Evolutionary conservation across 352 stramenopile species (phyloP).

Genomic region (Pythium utonaiense): DNA sequence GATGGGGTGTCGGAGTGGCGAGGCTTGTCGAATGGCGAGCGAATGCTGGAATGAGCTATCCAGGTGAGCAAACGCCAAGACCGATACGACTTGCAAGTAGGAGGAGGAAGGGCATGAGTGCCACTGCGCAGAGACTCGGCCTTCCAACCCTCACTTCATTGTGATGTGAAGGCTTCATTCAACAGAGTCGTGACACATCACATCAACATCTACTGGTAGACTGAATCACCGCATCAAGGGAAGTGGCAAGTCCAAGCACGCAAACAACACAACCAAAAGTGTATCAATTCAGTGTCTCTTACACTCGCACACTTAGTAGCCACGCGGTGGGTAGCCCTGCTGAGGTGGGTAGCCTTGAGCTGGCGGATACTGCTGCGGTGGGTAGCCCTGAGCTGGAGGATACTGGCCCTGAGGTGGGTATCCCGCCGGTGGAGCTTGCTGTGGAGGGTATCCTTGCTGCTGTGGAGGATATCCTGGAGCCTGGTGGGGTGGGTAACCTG

Average conservation of each 20-base stretch:
- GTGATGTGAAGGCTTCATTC: too few species aligned
- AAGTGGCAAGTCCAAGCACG: too few species aligned
- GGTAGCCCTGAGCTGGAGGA: slow-evolving; percentile 18
- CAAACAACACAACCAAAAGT: neutral
- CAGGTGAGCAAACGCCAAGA: neutral
- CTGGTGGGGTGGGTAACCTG: neutral
- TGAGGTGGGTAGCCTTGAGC: slow-evolving; percentile 24
- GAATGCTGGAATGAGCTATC: slow-evolving; percentile 6
- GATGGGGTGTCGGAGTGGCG: neutral
- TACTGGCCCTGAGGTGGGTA: slow-evolving; percentile 22
- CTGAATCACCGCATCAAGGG: too few species aligned
- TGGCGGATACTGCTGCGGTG: slow-evolving; percentile 24
- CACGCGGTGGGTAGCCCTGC: slow-evolving; percentile 18
- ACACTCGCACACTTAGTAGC: slow-evolving; percentile 9
- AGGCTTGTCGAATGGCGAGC: neutral
- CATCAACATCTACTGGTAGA: too few species aligned
- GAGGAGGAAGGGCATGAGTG: too few species aligned
- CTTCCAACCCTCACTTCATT: too few species aligned
- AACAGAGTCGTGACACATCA: too few species aligned
- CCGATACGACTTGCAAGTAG: too few species aligned
- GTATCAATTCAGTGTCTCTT: neutral
- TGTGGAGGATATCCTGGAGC: slow-evolving; percentile 25
- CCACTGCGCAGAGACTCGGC: too few species aligned
- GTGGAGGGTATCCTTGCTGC: slow-evolving; percentile 16
- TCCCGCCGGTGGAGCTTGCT: slow-evolving; percentile 1